Conservation (phyloP, 1,284 basidiomycete species). For the Cutaneotrichosporon sp. region DNA sequence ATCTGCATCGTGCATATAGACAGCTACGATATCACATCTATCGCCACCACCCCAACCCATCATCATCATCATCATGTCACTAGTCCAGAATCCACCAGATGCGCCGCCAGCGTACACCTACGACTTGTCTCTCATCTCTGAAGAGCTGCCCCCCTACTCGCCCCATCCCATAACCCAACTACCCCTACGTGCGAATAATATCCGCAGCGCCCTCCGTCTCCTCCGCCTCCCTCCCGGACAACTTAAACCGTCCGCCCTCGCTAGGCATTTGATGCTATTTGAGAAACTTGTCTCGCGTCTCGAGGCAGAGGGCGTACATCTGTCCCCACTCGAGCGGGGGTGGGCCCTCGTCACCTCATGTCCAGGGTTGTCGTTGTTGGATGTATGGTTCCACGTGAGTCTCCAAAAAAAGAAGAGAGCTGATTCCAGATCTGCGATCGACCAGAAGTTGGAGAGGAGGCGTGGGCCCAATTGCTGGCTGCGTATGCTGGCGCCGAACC, state of each 20-base stretch:
- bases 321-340: not conserved
- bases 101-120: not conserved
- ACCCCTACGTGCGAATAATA: not conserved
- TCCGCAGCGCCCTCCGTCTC: not conserved
- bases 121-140: not conserved
- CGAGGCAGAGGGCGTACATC: conserved; percentile 1
- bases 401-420: not conserved
- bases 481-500: not conserved
- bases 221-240: not conserved
- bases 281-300: not conserved
- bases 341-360: not conserved
- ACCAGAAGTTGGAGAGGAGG: not conserved
- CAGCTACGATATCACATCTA: no score
- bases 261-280: not conserved
- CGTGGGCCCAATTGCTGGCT: not conserved
- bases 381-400: conserved; percentile 7
- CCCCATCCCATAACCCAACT: not conserved
- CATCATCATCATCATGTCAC: no score
- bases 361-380: not conserved
- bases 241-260: not conserved
- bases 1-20: no score
- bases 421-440: not conserved
- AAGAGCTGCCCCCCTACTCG: not conserved
- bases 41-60: no score
- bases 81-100: no score